Evolutionary conservation across 2,329 filamentous ascomycete species (phyloP).

Genomic region (Alternaria panax): DNA sequence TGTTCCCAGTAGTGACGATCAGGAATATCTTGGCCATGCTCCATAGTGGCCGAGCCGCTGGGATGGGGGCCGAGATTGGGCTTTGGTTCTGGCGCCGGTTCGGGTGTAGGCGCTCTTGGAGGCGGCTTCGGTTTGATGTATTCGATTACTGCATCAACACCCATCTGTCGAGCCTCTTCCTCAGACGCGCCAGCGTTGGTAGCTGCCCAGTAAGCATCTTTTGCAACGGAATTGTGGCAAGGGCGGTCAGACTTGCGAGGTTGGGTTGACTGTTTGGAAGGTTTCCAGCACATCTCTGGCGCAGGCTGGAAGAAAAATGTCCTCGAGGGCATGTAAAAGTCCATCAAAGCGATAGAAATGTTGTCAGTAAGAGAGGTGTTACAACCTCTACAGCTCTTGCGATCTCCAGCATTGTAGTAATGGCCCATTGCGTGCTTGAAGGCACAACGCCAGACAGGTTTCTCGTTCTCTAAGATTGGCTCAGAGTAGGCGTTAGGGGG

Average conservation of each 20-base stretch:
- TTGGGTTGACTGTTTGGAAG: constrained; percentile 18
- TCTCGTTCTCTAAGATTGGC: constrained; percentile 15
- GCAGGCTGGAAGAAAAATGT: constrained; percentile 25
- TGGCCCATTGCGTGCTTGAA: constrained; percentile 35
- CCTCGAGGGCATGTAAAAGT: constrained; percentile 37
- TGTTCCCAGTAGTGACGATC: constrained; percentile 24
- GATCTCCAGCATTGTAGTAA: constrained; percentile 41
- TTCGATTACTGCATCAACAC: constrained; percentile 20
- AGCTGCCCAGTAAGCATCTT: constrained; percentile 34
- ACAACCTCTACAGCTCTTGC: constrained; percentile 34
- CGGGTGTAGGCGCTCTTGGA: constrained; percentile 18
- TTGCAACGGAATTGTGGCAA: constrained; percentile 38
- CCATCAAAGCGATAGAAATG: constrained; percentile 21
- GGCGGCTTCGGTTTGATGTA: constrained; percentile 20
- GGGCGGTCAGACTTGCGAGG: constrained; percentile 7
- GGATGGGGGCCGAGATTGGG: constrained; percentile 33
- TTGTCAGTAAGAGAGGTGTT: constrained; percentile 25
- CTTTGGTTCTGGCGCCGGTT: constrained; percentile 20
- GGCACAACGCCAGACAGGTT: constrained; percentile 37
- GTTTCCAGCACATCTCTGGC: constrained; percentile 27
- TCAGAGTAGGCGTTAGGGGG: constrained; percentile 34
- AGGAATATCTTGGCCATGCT: constrained; percentile 36
- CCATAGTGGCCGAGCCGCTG: constrained; percentile 36
- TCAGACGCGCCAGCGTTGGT: constrained; percentile 12
- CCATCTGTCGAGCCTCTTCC: constrained; percentile 22